Percentiles rank a stretch among this genome's conserved stretches.
Conservation (phyloP, 2,329 filamentous ascomycete genomes). For the Coleophoma eucalyptorum region DNA sequence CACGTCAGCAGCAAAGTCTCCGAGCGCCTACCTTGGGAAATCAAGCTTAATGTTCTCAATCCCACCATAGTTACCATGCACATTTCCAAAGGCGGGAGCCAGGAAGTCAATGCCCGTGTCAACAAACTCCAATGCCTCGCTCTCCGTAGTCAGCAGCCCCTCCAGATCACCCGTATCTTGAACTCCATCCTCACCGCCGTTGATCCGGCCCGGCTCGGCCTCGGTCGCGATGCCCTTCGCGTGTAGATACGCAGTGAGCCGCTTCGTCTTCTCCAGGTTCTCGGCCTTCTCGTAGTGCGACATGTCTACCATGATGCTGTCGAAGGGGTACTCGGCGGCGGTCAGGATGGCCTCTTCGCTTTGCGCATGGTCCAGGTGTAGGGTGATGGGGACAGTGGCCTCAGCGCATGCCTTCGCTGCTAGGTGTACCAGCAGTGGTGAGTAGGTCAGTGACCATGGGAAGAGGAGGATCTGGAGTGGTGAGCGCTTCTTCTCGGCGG, state of each 20-base stretch:
- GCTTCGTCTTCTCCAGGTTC: slow-evolving; percentile 61
- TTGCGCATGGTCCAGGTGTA: slow-evolving; percentile 68
- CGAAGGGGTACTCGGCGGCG: slow-evolving; percentile 57
- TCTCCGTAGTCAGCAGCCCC: slow-evolving; percentile 57
- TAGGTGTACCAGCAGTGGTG: slow-evolving; percentile 48
- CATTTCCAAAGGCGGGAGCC: slow-evolving; percentile 65
- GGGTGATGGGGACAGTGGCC: slow-evolving; percentile 53
- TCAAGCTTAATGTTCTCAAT: slow-evolving; percentile 36
- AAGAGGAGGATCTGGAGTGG: slow-evolving; percentile 69
- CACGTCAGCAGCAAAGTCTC: not conserved
- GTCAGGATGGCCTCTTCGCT: slow-evolving; percentile 52
- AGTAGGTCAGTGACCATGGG: slow-evolving; percentile 65
- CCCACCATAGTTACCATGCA: slow-evolving; percentile 56
- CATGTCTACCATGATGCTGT: slow-evolving; percentile 77
- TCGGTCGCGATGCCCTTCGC: slow-evolving; percentile 64
- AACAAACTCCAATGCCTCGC: slow-evolving; percentile 59
- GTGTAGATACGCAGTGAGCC: slow-evolving; percentile 61
- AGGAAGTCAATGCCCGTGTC: slow-evolving; percentile 64
- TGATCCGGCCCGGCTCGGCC: slow-evolving; percentile 68
- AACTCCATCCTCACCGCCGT: slow-evolving; percentile 72
- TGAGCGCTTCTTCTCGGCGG: slow-evolving; percentile 62
- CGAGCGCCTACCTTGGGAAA: slow-evolving; percentile 35
- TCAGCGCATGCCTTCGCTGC: slow-evolving; percentile 50
- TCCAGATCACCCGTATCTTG: slow-evolving; percentile 61
- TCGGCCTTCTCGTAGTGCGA: slow-evolving; percentile 67